phyloP scores from a whole-genome alignment of 768 basidiomycete species.

The Agrocybe pediades region DNA sequence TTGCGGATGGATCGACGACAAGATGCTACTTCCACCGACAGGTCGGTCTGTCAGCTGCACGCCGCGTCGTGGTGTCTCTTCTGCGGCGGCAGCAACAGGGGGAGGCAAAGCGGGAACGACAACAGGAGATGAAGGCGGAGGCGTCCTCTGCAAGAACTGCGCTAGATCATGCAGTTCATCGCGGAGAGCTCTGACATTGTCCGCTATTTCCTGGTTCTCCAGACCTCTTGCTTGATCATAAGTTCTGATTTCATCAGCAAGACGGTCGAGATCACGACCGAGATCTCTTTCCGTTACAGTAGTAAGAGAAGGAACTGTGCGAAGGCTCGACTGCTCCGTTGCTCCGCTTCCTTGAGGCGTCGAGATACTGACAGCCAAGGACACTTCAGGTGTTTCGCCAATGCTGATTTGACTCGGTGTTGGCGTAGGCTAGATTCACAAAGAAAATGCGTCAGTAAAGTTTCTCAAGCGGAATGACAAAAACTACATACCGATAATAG shows the following conservation, averaged over 20 bases:
- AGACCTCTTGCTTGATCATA: conserved; percentile 60
- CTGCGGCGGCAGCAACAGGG: conserved; percentile 5
- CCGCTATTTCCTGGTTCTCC: conserved; percentile 65
- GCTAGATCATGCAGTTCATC: conserved; percentile 69
- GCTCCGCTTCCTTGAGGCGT: conserved; percentile 40
- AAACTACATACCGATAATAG: conserved; percentile 36
- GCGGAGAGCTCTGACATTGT: conserved; percentile 70
- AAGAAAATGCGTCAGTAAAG: background rate
- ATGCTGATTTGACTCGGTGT: conserved; percentile 11
- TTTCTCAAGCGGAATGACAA: background rate
- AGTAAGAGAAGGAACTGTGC: conserved; percentile 35
- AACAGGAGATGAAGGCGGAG: conserved; percentile 21
- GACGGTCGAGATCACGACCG: conserved; percentile 46
- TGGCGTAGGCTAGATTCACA: conserved; percentile 20
- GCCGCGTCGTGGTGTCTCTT: conserved; percentile 10
- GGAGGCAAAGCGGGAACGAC: background rate
- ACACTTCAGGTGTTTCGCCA: conserved; percentile 37
- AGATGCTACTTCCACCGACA: conserved; percentile 43
- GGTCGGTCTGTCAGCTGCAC: conserved; percentile 37
- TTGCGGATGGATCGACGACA: conserved; percentile 33
- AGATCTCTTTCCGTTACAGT: conserved; percentile 52
- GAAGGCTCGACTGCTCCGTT: conserved; percentile 34
- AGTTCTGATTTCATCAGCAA: conserved; percentile 57
- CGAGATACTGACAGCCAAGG: conserved; percentile 38
- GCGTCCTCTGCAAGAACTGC: conserved; percentile 50